Conservation (phyloP, 768 basidiomycete species). For the Termitomyces sp. region DNA sequence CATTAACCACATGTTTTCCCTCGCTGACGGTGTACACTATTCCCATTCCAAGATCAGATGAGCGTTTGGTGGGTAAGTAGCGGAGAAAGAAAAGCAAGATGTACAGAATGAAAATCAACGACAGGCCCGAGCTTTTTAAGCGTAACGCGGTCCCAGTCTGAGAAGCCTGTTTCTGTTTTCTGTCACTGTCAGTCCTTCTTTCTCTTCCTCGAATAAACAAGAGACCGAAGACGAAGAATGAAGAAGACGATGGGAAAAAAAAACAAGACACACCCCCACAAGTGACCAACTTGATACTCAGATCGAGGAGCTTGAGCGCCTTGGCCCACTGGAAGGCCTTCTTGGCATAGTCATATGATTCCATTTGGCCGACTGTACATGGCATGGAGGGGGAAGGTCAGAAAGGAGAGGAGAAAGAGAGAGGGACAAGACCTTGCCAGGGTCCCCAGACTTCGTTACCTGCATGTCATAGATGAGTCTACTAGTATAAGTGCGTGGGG, state of each 20-base stretch:
- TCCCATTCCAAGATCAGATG: neutral
- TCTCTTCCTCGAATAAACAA: too few species aligned
- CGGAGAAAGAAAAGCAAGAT: slow-evolving; percentile 23
- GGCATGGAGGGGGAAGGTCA: too few species aligned
- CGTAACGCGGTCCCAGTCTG: slow-evolving; percentile 40
- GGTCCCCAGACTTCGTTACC: slow-evolving; percentile 59
- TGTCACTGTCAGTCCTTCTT: too few species aligned
- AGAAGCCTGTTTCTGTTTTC: slow-evolving; percentile 34
- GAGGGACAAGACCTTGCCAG: slow-evolving; percentile 39
- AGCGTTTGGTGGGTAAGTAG: too few species aligned
- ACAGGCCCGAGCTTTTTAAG: slow-evolving; percentile 39
- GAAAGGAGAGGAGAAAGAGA: neutral
- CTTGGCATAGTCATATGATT: slow-evolving; percentile 49
- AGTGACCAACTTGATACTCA: slow-evolving; percentile 47
- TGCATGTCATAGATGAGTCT: slow-evolving; percentile 22
- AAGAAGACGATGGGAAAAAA: too few species aligned
- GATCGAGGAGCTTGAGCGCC: slow-evolving; percentile 53
- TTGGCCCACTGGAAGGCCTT: slow-evolving; percentile 61
- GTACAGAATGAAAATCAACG: slow-evolving; percentile 49
- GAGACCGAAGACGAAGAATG: too few species aligned
- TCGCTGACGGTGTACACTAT: slow-evolving; percentile 38
- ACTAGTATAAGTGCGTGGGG: neutral
- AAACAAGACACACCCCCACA: slow-evolving; percentile 41
- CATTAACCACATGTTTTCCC: slow-evolving; percentile 47
- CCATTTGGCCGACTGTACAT: slow-evolving; percentile 54